Base-by-base conservation (phyloP, 495 filamentous ascomycete genomes). In the Aspergillus heteromorphus region DNA sequence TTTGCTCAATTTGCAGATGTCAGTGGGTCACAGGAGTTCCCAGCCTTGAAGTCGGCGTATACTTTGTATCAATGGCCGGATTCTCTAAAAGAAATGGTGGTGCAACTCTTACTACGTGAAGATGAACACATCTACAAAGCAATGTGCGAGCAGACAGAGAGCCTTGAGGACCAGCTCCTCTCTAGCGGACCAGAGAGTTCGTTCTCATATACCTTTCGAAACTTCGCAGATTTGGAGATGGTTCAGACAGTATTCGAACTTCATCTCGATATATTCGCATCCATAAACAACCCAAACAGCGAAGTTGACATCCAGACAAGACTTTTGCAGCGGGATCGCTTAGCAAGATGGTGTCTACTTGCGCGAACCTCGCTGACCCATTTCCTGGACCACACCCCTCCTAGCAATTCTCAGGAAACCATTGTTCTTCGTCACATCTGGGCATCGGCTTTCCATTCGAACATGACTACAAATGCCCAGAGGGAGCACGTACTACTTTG, bases 171-270 rank as follows among this genome's bases (percentile, higher is more conserved):
- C 16, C 59, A 67, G 34, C 56, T 74, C 4, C 66, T 82, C 9
- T 42, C 68, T 20, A 49, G 49, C 8, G 48, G 21, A 16, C 8
- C 31, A 41, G 64, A 49, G 20, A 8, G 27, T 36, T 55, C 45
- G 20, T 73, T 67, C 41, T 48, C 57, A 21, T 77, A 74, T 45
- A 58, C 60, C 2, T 8, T 54, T 4, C 61, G 50, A 20, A 52
- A 71, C 49, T 59, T 66, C 40, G 63, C 57, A 11, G 42, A 67
- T n/a, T 49, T 70, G 27, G 74, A 81, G n/a, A 81, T 92, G 65
- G 76, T 85, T 1, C 82, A 97, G 60, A 84, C 85, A 49, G 73
- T 95, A 1, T 92, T 91, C 55, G 93, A 99, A 66, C 74, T 99
- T 8, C 90, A 97, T 61, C 75, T 98, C 1, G 92, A 97, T 52